Percentiles rank a stretch among this genome's conserved stretches.
phyloP scores from a whole-genome alignment of 768 basidiomycete species.

The Neoboletus magnificus region DNA sequence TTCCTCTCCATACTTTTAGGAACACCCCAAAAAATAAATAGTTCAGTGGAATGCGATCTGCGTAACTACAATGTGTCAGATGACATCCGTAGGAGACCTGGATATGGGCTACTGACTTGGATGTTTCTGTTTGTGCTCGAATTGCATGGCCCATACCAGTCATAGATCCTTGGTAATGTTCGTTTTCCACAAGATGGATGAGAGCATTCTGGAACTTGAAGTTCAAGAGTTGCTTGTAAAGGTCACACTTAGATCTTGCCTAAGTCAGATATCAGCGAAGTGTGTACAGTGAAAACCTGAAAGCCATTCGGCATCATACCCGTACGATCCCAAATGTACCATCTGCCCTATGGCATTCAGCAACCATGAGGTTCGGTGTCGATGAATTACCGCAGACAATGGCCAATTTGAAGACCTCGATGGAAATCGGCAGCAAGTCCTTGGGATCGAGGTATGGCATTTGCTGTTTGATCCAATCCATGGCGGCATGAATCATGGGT shows the following conservation, averaged over 20 bases:
- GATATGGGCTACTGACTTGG: slow-evolving; percentile 17
- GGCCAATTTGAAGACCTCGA: slow-evolving; percentile 74
- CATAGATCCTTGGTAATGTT: slow-evolving; percentile 69
- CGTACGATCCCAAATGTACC: slow-evolving; percentile 80
- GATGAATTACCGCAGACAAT: slow-evolving; percentile 84
- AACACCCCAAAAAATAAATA: slow-evolving; percentile 42
- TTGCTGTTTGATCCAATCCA: slow-evolving; percentile 55
- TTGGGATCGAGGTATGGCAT: slow-evolving; percentile 73
- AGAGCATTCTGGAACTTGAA: slow-evolving; percentile 66
- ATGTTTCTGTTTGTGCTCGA: slow-evolving; percentile 54
- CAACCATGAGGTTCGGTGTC: slow-evolving; percentile 77
- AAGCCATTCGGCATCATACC: slow-evolving; percentile 41
- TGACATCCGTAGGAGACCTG: neutral
- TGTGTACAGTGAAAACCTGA: neutral
- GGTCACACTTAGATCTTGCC: slow-evolving; percentile 79
- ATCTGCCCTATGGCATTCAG: slow-evolving; percentile 71
- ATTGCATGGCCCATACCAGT: slow-evolving; percentile 59
- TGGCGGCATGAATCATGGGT: slow-evolving; percentile 37
- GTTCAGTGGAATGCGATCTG: slow-evolving; percentile 25
- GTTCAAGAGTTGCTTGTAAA: slow-evolving; percentile 76
- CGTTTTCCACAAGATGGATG: slow-evolving; percentile 70
- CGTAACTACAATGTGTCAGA: slow-evolving; percentile 22
- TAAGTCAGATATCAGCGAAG: slow-evolving; percentile 29
- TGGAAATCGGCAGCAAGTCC: slow-evolving; percentile 82
- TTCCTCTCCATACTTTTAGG: slow-evolving; percentile 53